Base-by-base conservation (phyloP, 2,329 filamentous ascomycete genomes). In the Fusarium globosum region DNA sequence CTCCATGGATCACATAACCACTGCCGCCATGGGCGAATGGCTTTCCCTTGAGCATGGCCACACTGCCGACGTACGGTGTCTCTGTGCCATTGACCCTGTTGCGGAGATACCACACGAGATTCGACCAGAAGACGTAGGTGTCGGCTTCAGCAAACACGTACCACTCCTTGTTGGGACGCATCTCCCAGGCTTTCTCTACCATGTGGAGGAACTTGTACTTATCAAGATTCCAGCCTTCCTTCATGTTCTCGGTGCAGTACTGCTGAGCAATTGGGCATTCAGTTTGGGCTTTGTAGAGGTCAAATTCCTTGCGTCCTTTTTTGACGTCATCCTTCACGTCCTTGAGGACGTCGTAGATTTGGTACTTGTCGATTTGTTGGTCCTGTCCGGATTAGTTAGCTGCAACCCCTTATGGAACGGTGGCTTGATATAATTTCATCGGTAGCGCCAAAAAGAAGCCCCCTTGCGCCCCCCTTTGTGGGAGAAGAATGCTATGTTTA, bases 161-260 rank as follows among this genome's bases (percentile, higher is more conserved):
- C 88, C 88, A 91, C 63, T 89, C 85, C 52, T 79, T 83, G 45
- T 84, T 79, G 7, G 88, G 88, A 6, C 87, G 85, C 83, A 87
- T 83, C 49, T 83, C 81, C 84, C 87, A 90, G 4, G 88, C 85
- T 65, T 88, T 85, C 75, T 88, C 83, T 48, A 89, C 82, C 82
- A 90, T 89, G 72, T 88, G 87, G 53, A 90, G 79, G 76, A 89
- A 89, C 79, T 90, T 91, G 82, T 89, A 90, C 81, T 89, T 90
- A 79, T 91, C 89, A 70, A 91, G 80, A 57, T 83, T 83, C 88
- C 88, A 90, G 16, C 82, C 83, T 46, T 79, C 82, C 61, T 74
- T 69, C 72, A 80, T 77, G 12, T 75, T 76, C 14, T 64, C 62
- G 1, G 77, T 81, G 68, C 86, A 85, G 48, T 86, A 83, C 74